phyloP scores from a whole-genome alignment of 2,329 filamentous ascomycete species.

The Conoideocrella luteorostrata region DNA sequence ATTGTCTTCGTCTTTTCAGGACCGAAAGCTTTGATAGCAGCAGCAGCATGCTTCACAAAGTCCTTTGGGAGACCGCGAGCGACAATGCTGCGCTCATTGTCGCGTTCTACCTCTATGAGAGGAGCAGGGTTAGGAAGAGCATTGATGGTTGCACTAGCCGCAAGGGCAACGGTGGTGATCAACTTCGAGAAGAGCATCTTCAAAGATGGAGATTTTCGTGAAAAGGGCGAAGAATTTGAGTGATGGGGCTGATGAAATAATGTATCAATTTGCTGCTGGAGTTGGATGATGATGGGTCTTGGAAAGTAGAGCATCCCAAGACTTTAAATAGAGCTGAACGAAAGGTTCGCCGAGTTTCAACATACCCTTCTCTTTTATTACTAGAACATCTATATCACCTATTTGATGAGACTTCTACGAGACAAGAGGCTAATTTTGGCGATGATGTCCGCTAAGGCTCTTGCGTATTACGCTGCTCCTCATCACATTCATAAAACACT shows the following conservation, averaged over 20 bases:
- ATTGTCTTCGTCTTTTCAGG: neutral
- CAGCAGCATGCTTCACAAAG: neutral
- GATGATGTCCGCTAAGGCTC: neutral
- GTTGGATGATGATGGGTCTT: neutral
- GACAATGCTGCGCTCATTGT: neutral
- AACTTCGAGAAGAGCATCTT: slow-evolving; percentile 3
- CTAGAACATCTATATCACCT: neutral
- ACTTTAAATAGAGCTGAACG: neutral
- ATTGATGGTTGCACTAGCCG: neutral
- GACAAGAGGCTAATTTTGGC: neutral
- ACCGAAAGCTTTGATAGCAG: neutral
- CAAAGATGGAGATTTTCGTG: neutral
- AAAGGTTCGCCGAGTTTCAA: neutral
- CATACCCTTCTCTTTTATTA: neutral
- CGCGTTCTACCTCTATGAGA: neutral
- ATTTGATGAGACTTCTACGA: neutral
- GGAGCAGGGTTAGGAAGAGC: neutral
- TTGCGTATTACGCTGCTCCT: neutral
- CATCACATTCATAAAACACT: neutral
- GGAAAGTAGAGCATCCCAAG: neutral
- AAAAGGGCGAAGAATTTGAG: neutral
- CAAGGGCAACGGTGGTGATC: slow-evolving; percentile 1
- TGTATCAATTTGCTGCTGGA: neutral
- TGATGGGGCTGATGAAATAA: neutral
- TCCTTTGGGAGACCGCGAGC: neutral